Base-by-base conservation (phyloP, 495 filamentous ascomycete species). In the Podospora anserina region DNA sequence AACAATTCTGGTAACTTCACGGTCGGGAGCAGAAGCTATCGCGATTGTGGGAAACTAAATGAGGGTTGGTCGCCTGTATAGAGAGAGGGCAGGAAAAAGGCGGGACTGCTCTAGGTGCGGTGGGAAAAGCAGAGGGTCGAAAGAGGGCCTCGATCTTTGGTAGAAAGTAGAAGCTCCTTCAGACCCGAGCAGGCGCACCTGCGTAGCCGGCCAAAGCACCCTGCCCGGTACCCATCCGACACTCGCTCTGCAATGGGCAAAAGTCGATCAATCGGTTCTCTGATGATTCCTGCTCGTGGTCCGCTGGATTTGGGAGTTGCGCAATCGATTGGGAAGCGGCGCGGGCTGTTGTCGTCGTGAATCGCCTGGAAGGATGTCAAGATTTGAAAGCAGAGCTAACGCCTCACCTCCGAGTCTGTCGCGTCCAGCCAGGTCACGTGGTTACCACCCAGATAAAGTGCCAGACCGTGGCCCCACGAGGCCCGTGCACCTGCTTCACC, bases 171-270 rank as follows among this genome's bases (percentile, higher is more conserved):
- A 32, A 26, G 23, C 55, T 13, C 20, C 54, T 11, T 57, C 54
- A 68, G 59, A 68, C 61, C 57, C 61, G 54, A 49, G 74, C 71
- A 69, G 71, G 69, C 75, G 64, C 65, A 70, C 69, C 75, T 73
- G 73, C 69, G 66, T 69, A 69, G 68, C 69, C 71, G 68, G 70
- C 69, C 68, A 62, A 62, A 76, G 58, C 70, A 56, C 71, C 69
- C 71, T 69, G 67, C 27, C 15, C 53, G 32, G 62, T 62, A 63
- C 69, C 71, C 72, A 74, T 76, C 68, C 74, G 67, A 66, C 39
- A 59, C 26, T 63, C 15, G n/a, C 20, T 49, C 44, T 66, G 30
- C 9, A 49, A 49, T 49, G 13, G 13, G 39, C 15, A 49, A 49
- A 16, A 49, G 39, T 49, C 39, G 2, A 49, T 49, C 63, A 61